Conservation (phyloP, 2,329 filamentous ascomycete species). For the Penicillium sp. region DNA sequence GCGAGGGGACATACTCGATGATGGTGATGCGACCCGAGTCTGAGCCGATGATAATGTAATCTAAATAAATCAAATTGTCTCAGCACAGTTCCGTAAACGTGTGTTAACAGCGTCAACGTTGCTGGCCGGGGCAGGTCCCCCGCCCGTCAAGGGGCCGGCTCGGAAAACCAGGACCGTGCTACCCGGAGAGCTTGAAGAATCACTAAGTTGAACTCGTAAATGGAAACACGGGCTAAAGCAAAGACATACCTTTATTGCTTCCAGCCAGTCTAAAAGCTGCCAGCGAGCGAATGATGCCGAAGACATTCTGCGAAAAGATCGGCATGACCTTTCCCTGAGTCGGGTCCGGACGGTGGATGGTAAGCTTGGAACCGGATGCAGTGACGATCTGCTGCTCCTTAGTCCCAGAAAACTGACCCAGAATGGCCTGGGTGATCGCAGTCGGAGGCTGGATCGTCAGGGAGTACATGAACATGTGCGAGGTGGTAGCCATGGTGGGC, state of each 20-base stretch:
- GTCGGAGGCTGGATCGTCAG: slow-evolving; percentile 92
- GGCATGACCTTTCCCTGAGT: slow-evolving; percentile 82
- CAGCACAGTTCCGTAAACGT: slow-evolving; percentile 41
- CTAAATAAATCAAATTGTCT: slow-evolving; percentile 51
- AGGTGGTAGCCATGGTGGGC: slow-evolving; percentile 86
- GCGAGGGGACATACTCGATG: slow-evolving; percentile 81
- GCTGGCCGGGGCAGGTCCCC: slow-evolving; percentile 34
- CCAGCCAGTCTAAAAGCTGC: slow-evolving; percentile 89
- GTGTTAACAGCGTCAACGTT: slow-evolving; percentile 30
- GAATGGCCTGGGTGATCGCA: slow-evolving; percentile 82
- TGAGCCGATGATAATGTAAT: slow-evolving; percentile 92
- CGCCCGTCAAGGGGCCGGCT: slow-evolving; percentile 30
- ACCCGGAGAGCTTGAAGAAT: slow-evolving; percentile 62
- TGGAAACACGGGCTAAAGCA: slow-evolving; percentile 14
- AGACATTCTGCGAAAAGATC: slow-evolving; percentile 86
- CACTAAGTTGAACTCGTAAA: slow-evolving; percentile 63
- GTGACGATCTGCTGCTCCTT: slow-evolving; percentile 98
- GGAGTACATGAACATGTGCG: slow-evolving; percentile 98
- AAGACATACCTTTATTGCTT: slow-evolving; percentile 83
- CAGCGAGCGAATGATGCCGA: slow-evolving; percentile 89
- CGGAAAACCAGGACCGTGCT: slow-evolving; percentile 45
- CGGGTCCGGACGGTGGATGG: slow-evolving; percentile 81
- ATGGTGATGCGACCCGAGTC: slow-evolving; percentile 95
- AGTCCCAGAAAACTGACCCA: slow-evolving; percentile 92
- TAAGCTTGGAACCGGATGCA: slow-evolving; percentile 84